Conservation (phyloP, 2,329 filamentous ascomycete genomes). For the Grosmannia serpens region DNA sequence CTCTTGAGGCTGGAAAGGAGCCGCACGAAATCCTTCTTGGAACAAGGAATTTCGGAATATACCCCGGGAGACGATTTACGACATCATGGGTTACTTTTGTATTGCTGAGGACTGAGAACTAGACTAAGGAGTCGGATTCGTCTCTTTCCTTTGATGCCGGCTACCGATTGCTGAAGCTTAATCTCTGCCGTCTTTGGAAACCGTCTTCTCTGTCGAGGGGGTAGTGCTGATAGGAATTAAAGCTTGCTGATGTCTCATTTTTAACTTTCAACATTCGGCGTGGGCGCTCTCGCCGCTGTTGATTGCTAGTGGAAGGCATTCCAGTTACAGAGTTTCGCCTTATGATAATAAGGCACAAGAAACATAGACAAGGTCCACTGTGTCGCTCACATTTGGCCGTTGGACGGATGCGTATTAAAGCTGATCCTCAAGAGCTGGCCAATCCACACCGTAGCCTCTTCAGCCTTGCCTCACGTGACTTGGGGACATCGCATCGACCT, state of each 20-base stretch:
- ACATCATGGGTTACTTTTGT: conserved; percentile 10
- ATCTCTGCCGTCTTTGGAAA: conserved; percentile 1
- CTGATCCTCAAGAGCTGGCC: too few species aligned
- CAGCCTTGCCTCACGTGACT: too few species aligned
- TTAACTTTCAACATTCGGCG: background rate
- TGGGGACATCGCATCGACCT: too few species aligned
- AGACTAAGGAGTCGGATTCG: background rate
- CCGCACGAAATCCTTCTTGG: conserved; percentile 4
- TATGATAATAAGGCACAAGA: too few species aligned
- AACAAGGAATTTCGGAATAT: conserved; percentile 14
- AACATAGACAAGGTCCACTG: too few species aligned
- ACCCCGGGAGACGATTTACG: conserved; percentile 13
- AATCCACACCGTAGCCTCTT: too few species aligned
- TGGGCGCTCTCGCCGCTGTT: background rate
- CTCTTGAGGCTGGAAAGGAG: conserved; percentile 2
- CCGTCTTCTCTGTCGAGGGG: background rate
- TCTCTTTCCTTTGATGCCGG: conserved; percentile 2
- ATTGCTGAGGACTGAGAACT: conserved; percentile 6
- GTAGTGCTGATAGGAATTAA: conserved; percentile 2
- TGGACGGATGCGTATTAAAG: too few species aligned
- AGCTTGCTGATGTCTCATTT: background rate
- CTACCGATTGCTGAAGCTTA: conserved; percentile 1
- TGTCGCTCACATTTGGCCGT: too few species aligned
- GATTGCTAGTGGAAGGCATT: background rate
- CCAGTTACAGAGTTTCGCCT: background rate